phyloP scores from a whole-genome alignment of 768 basidiomycete genomes.

The Hortiboletus campestris region DNA sequence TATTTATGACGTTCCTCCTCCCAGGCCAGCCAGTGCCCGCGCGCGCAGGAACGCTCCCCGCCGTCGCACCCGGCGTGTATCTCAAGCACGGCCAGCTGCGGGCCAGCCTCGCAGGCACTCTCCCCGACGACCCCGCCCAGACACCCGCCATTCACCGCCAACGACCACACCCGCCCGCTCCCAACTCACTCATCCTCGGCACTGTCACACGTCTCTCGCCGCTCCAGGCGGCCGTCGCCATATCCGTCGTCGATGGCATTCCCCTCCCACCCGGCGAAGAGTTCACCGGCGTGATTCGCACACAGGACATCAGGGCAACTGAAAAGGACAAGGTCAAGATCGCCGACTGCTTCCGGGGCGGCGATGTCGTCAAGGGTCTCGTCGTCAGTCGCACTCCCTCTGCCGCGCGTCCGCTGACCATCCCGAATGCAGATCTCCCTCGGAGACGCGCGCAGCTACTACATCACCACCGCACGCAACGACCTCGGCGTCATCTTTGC shows the following conservation, averaged over 20 bases:
- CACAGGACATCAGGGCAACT: constrained; percentile 85
- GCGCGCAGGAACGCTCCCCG: constrained; percentile 52
- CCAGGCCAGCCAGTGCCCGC: constrained; percentile 77
- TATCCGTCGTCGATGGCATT: constrained; percentile 83
- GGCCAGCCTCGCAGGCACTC: constrained; percentile 69
- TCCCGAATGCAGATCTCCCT: constrained; percentile 67
- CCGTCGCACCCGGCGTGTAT: constrained; percentile 68
- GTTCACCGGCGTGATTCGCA: constrained; percentile 83
- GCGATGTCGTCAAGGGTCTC: constrained; percentile 83
- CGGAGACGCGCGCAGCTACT: constrained; percentile 89
- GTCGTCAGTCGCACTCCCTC: constrained; percentile 56
- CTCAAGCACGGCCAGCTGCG: constrained; percentile 58
- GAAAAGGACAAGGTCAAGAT: constrained; percentile 90
- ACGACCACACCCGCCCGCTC: constrained; percentile 70
- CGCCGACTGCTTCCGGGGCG: constrained; percentile 86
- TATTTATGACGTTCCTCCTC: constrained; percentile 44
- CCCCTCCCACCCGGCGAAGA: constrained; percentile 84
- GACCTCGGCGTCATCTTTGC: constrained; percentile 92
- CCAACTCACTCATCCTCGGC: constrained; percentile 78
- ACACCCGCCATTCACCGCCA: constrained; percentile 60
- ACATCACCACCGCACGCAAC: constrained; percentile 86
- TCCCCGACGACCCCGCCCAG: constrained; percentile 40
- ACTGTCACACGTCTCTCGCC: constrained; percentile 82
- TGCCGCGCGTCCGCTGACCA: constrained; percentile 5
- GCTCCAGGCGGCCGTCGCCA: constrained; percentile 76